A percentile compares a stretch with the other conserved stretches of the same genome.
These are phyloP conservation scores for Albatrellus ellisii DNA, from an alignment of 768 basidiomycete genomes.

Conservation along the genomic window DNA sequence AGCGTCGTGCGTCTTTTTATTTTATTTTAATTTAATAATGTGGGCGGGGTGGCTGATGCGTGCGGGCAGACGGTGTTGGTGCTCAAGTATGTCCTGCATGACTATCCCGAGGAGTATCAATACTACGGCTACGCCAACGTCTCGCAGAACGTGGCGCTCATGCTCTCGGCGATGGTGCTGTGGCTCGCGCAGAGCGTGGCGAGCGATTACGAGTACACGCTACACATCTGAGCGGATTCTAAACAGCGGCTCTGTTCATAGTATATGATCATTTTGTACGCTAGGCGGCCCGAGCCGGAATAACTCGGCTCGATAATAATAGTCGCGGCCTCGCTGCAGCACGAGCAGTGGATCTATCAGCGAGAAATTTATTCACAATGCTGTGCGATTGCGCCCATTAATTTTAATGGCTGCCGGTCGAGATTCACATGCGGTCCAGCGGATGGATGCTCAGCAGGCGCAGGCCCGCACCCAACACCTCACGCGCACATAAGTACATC, in stretches of 20 bases:
- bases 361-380: too few relatives aligned
- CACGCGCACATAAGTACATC: slow-evolving; percentile 78
- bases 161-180: slow-evolving; percentile 76
- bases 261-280: too few relatives aligned
- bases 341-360: too few relatives aligned
- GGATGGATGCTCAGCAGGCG: slow-evolving; percentile 79
- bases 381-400: too few relatives aligned
- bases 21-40: background rate
- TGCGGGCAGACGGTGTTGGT: slow-evolving; percentile 63
- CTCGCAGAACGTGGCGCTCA: slow-evolving; percentile 78
- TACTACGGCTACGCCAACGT: slow-evolving; percentile 96
- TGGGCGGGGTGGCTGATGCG: background rate
- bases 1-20: slow-evolving; percentile 59
- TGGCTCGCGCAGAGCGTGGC: slow-evolving; percentile 85
- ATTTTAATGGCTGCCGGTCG: too few relatives aligned
- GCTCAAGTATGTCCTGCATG: slow-evolving; percentile 76
- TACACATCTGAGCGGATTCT: too few relatives aligned
- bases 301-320: too few relatives aligned
- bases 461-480: slow-evolving; percentile 84
- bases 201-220: slow-evolving; percentile 92
- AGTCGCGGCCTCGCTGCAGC: too few relatives aligned
- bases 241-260: too few relatives aligned
- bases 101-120: slow-evolving; percentile 59
- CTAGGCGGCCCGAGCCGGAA: too few relatives aligned
- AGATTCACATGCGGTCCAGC: slow-evolving; percentile 75